These are phyloP conservation scores for Alternaria solani DNA, from an alignment of 2,329 filamentous ascomycete species.

Conservation along the genomic window DNA sequence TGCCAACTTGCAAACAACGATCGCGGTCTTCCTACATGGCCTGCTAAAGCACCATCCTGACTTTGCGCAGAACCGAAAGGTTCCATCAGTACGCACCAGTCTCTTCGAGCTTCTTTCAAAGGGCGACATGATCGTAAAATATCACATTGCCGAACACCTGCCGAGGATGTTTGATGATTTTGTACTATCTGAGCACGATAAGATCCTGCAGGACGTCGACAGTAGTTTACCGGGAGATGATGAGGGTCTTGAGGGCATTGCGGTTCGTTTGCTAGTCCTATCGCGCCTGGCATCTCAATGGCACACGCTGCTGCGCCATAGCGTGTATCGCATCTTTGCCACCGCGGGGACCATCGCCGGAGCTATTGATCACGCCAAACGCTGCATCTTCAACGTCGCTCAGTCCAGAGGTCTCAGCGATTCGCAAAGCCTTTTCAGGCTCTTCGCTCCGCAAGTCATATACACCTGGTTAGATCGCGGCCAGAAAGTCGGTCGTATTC, in stretches of 20 bases:
- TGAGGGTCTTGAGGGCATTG: conserved; percentile 80
- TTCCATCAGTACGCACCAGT: conserved; percentile 72
- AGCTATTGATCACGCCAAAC: conserved; percentile 74
- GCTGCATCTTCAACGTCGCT: conserved; percentile 74
- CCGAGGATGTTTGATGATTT: conserved; percentile 81
- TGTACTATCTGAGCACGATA: conserved; percentile 82
- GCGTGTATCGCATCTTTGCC: conserved; percentile 94
- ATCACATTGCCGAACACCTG: conserved; percentile 73
- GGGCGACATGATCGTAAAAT: conserved; percentile 76
- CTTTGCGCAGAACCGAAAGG: conserved; percentile 68
- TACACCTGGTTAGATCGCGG: conserved; percentile 86
- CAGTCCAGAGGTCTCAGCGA: conserved; percentile 69
- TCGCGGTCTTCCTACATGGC: conserved; percentile 73
- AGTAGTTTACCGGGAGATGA: conserved; percentile 76
- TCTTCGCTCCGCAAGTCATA: conserved; percentile 88
- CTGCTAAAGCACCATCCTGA: conserved; percentile 72
- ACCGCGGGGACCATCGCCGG: conserved; percentile 75
- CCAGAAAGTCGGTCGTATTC: conserved; percentile 66
- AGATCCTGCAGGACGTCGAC: conserved; percentile 85
- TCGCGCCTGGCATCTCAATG: conserved; percentile 80
- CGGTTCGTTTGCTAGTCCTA: conserved; percentile 79
- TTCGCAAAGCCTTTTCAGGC: conserved; percentile 74
- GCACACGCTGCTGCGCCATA: conserved; percentile 84
- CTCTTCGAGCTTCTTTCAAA: conserved; percentile 76
- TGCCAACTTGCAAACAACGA: conserved; percentile 68